Evolutionary conservation across 768 basidiomycete species (phyloP).

Genomic region (Tylopilus intermedius): DNA sequence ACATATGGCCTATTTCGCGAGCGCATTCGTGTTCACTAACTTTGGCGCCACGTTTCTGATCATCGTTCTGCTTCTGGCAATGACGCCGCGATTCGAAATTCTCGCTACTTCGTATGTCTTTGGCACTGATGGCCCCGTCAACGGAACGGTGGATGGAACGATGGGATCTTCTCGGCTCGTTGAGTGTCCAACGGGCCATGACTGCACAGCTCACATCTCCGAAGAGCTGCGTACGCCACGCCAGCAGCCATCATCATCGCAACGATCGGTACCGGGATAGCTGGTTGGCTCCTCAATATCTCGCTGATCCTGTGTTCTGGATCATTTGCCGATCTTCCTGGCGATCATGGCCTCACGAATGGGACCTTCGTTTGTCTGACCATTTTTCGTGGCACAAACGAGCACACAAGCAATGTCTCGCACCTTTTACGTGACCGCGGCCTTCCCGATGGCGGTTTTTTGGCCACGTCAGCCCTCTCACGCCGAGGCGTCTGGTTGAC

Average conservation of each 20-base stretch:
- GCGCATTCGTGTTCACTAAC: slow-evolving; percentile 43
- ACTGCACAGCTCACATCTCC: slow-evolving; percentile 23
- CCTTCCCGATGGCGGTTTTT: slow-evolving; percentile 56
- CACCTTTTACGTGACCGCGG: slow-evolving; percentile 52
- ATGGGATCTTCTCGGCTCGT: slow-evolving; percentile 41
- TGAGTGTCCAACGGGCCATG: slow-evolving; percentile 42
- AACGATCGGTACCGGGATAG: slow-evolving; percentile 41
- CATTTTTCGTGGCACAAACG: slow-evolving; percentile 50
- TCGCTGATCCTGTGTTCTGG: slow-evolving; percentile 57
- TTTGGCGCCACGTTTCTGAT: slow-evolving; percentile 39
- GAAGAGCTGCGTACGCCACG: slow-evolving; percentile 50
- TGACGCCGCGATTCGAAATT: slow-evolving; percentile 48
- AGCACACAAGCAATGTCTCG: slow-evolving; percentile 53
- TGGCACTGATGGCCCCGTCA: slow-evolving; percentile 37
- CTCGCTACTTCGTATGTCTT: slow-evolving; percentile 56
- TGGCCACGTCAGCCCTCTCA: slow-evolving; percentile 40
- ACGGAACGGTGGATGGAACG: slow-evolving; percentile 41
- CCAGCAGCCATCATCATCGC: slow-evolving; percentile 43
- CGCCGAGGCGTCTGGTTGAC: slow-evolving; percentile 52
- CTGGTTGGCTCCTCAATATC: slow-evolving; percentile 66
- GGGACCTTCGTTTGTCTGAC: slow-evolving; percentile 55
- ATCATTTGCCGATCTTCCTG: slow-evolving; percentile 45
- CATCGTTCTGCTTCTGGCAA: slow-evolving; percentile 39
- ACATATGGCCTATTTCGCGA: slow-evolving; percentile 31
- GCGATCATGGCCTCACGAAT: slow-evolving; percentile 52